Evolutionary conservation across 2,329 filamentous ascomycete genomes (phyloP).

Genomic region (Cladosporium phlei): DNA sequence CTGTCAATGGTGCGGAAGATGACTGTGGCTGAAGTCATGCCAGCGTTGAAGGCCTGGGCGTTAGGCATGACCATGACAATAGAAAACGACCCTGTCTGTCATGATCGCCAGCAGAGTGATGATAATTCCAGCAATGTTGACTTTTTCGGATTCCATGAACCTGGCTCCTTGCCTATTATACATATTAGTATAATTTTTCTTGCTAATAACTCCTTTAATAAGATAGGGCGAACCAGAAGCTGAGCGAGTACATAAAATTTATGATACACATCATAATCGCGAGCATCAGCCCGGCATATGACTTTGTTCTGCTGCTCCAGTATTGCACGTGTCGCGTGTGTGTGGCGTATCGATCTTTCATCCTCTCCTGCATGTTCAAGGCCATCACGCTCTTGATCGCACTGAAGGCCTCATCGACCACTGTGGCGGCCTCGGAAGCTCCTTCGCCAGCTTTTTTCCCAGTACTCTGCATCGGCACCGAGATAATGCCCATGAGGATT

Average conservation of each 20-base stretch:
- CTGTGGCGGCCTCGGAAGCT: conserved; percentile 74
- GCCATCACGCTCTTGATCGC: conserved; percentile 84
- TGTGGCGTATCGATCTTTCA: conserved; percentile 73
- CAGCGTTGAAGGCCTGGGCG: conserved; percentile 77
- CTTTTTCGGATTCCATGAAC: conserved; percentile 61
- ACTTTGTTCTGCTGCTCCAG: conserved; percentile 61
- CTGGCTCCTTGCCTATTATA: conserved; percentile 72
- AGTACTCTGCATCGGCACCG: conserved; percentile 68
- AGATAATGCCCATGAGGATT: conserved; percentile 67
- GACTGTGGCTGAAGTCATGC: conserved; percentile 75
- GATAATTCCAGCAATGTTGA: conserved; percentile 64
- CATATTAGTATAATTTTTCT: conserved; percentile 85
- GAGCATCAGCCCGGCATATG: conserved; percentile 55
- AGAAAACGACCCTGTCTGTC: conserved; percentile 37
- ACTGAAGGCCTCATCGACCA: conserved; percentile 87
- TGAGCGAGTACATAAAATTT: conserved; percentile 53
- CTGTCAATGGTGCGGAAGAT: conserved; percentile 90
- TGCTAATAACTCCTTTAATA: conserved; percentile 80
- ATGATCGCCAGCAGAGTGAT: conserved; percentile 53
- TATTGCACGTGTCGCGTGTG: conserved; percentile 67
- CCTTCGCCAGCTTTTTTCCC: conserved; percentile 69
- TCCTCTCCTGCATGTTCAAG: conserved; percentile 82
- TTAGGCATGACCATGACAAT: conserved; percentile 37
- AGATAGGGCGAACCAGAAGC: no score
- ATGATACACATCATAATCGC: conserved; percentile 74